Conservation (phyloP, 148 eudicot genomes). For the Selenicereus undatus region DNA sequence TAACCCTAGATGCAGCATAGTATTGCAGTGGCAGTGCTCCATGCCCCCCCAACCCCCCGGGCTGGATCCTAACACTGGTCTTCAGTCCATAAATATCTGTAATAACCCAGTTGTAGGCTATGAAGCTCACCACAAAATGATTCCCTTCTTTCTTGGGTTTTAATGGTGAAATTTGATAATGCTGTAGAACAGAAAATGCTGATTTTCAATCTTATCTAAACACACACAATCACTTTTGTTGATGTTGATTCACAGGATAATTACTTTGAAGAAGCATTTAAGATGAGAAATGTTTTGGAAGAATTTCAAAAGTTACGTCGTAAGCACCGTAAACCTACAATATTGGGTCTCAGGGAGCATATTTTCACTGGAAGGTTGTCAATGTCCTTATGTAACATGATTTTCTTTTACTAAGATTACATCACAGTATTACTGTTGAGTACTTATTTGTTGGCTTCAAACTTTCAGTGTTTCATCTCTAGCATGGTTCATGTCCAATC, state of each 20-base stretch:
- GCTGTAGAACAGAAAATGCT: background rate
- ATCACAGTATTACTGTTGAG: background rate
- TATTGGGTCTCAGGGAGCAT: slow-evolving; percentile 94
- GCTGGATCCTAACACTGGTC: no score
- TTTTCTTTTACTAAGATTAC: background rate
- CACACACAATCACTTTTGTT: slow-evolving; percentile 3
- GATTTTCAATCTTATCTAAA: background rate
- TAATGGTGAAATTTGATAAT: no score
- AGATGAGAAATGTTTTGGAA: slow-evolving; percentile 92
- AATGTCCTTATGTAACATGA: background rate
- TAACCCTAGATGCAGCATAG: no score
- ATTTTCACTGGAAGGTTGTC: slow-evolving; percentile 95
- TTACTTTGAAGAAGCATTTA: slow-evolving; percentile 97
- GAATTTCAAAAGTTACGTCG: slow-evolving; percentile 65
- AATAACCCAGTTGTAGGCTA: no score
- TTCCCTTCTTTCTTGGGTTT: no score
- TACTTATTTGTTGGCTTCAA: slow-evolving; percentile 20
- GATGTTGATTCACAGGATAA: slow-evolving; percentile 59
- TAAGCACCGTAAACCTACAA: slow-evolving; percentile 70
- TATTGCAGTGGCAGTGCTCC: no score
- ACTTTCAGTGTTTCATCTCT: slow-evolving; percentile 91
- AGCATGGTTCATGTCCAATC: slow-evolving; percentile 99
- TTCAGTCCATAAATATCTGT: no score
- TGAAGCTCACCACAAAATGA: no score
- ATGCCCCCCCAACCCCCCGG: no score